A percentile compares a stretch with the other conserved stretches of the same genome.
Evolutionary conservation across 768 basidiomycete species (phyloP).

Genomic region (Cyclocybe cylindracea): DNA sequence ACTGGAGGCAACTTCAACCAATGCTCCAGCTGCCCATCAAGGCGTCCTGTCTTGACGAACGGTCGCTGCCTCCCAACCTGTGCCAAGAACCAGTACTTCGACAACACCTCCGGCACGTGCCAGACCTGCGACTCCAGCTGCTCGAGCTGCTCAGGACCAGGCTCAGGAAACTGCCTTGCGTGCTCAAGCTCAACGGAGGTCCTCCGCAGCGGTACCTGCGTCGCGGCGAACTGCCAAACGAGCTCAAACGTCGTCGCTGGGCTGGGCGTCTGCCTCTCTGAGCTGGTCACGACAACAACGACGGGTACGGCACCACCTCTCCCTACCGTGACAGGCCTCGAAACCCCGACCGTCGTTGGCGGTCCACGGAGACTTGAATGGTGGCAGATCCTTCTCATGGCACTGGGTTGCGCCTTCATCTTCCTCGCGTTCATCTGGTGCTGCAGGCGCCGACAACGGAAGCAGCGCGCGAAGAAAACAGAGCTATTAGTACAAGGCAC

Average conservation of each 20-base stretch:
- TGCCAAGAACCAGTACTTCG: constrained; percentile 67
- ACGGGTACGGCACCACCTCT: constrained; percentile 51
- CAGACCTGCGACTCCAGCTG: constrained; percentile 72
- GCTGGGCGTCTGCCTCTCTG: constrained; percentile 79
- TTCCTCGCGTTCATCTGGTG: constrained; percentile 65
- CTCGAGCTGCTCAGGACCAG: constrained; percentile 73
- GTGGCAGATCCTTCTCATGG: constrained; percentile 89
- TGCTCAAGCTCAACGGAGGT: constrained; percentile 68
- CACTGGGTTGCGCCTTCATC: constrained; percentile 80
- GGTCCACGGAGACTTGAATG: constrained; percentile 55
- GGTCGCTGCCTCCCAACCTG: constrained; percentile 82
- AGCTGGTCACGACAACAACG: constrained; percentile 55
- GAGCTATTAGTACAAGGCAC: constrained; percentile 60
- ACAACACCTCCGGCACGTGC: constrained; percentile 60
- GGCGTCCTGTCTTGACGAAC: constrained; percentile 68
- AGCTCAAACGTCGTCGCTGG: constrained; percentile 59
- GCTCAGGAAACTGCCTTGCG: constrained; percentile 69
- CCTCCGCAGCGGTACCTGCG: constrained; percentile 66
- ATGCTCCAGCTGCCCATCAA: constrained; percentile 69
- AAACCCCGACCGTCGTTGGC: constrained; percentile 42
- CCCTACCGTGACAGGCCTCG: constrained; percentile 59
- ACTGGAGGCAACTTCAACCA: constrained; percentile 72
- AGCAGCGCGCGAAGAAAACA: constrained; percentile 61
- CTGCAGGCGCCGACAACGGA: constrained; percentile 72
- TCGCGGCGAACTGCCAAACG: constrained; percentile 56